phyloP scores from a whole-genome alignment of 1,139 yeast species.

The Sugiyamaella neomexicana region DNA sequence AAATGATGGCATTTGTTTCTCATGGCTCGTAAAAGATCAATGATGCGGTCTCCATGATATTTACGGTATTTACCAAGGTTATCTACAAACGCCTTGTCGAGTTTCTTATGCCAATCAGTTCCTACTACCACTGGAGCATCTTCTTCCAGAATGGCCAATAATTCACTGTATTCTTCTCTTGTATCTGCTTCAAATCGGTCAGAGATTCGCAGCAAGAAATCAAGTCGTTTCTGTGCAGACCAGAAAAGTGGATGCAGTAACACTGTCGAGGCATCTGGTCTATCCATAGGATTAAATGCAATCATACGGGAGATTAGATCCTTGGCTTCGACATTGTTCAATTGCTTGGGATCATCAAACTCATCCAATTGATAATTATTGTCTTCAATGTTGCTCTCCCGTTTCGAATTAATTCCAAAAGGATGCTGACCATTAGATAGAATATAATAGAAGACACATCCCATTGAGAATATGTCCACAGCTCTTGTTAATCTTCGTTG shows the following conservation, averaged over 20 bases:
- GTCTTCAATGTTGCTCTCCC: conserved; percentile 86
- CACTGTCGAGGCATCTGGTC: conserved; percentile 72
- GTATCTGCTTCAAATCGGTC: conserved; percentile 88
- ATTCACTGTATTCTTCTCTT: conserved; percentile 79
- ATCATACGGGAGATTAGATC: conserved; percentile 78
- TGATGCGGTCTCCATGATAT: conserved; percentile 71
- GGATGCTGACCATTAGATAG: conserved; percentile 89
- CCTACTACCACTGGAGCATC: conserved; percentile 55
- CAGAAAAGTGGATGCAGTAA: conserved; percentile 89
- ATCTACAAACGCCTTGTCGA: conserved; percentile 70
- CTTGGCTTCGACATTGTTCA: conserved; percentile 59
- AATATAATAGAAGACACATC: conserved; percentile 90
- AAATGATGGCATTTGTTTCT: conserved; percentile 92
- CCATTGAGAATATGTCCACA: conserved; percentile 89
- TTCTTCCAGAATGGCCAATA: conserved; percentile 61
- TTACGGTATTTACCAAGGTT: conserved; percentile 89
- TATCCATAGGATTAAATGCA: conserved; percentile 57
- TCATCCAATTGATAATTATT: conserved; percentile 60
- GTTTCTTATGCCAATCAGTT: conserved; percentile 75
- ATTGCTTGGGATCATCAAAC: conserved; percentile 45
- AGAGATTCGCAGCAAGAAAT: conserved; percentile 79
- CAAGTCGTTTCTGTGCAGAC: conserved; percentile 71
- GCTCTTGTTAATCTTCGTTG: conserved; percentile 79
- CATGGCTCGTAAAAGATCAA: conserved; percentile 85
- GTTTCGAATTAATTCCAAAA: conserved; percentile 81